phyloP scores from a whole-genome alignment of 2,329 filamentous ascomycete genomes.

The Dendrostoma leiphaemia region DNA sequence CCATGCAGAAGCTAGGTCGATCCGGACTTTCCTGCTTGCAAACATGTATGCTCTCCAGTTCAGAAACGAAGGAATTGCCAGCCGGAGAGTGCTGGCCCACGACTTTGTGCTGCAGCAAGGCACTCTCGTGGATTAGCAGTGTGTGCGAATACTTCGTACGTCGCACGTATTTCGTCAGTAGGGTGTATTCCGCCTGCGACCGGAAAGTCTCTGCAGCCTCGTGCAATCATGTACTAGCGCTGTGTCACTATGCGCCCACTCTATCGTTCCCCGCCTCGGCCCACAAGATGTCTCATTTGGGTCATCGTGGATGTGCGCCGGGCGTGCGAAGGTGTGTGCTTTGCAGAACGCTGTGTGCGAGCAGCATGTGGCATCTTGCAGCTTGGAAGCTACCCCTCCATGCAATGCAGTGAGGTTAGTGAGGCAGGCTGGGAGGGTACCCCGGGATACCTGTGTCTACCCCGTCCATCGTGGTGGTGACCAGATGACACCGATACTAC shows the following conservation, averaged over 20 bases:
- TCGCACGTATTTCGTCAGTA: background rate
- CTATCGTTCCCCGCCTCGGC: background rate
- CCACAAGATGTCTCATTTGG: background rate
- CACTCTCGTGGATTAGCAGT: too few species aligned
- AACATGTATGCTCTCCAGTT: background rate
- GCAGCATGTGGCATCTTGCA: background rate
- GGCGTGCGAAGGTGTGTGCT: background rate
- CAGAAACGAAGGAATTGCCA: background rate
- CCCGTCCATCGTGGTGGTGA: background rate
- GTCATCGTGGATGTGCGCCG: background rate
- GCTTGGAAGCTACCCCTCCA: background rate
- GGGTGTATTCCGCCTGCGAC: background rate
- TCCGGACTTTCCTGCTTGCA: background rate
- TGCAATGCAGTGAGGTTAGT: background rate
- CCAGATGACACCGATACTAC: too few species aligned
- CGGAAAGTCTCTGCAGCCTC: background rate
- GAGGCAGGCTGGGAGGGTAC: background rate
- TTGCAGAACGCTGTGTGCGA: background rate
- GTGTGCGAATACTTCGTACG: background rate
- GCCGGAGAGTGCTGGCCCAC: too few species aligned
- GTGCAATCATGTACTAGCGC: background rate
- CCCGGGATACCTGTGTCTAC: background rate
- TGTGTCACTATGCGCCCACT: background rate
- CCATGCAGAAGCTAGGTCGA: background rate
- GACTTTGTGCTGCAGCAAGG: too few species aligned